Conservation (phyloP, 73 alveolate species). For the Symbiodinium pilosum region DNA sequence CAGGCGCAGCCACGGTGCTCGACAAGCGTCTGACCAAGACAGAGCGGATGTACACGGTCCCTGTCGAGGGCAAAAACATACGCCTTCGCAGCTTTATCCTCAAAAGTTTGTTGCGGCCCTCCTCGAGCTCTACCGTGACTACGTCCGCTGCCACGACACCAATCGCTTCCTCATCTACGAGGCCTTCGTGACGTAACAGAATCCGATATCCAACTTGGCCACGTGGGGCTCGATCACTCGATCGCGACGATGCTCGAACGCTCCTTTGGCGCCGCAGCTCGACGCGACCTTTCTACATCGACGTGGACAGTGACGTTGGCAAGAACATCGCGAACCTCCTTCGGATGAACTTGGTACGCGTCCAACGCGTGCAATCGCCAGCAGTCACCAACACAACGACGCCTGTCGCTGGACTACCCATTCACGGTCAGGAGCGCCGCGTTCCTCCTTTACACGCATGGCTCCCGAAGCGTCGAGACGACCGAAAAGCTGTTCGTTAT, state of each 20-base stretch:
- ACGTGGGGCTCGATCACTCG: too few relatives aligned
- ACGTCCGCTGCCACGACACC: neutral
- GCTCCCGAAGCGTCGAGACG: neutral
- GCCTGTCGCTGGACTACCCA: too few relatives aligned
- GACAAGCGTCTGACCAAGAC: neutral
- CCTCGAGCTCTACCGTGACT: neutral
- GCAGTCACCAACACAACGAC: too few relatives aligned
- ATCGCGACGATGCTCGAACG: too few relatives aligned
- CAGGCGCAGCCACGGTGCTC: neutral
- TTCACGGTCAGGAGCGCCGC: neutral
- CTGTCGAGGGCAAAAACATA: neutral
- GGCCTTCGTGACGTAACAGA: too few relatives aligned
- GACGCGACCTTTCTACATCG: too few relatives aligned
- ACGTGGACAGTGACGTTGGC: too few relatives aligned
- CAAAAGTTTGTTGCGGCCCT: neutral
- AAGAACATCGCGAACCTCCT: too few relatives aligned
- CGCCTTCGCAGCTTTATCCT: neutral
- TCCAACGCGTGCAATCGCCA: too few relatives aligned
- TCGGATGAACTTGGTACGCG: too few relatives aligned
- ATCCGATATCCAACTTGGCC: too few relatives aligned
- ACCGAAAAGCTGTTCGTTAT: neutral
- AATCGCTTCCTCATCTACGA: neutral
- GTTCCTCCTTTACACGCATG: neutral
- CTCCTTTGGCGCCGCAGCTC: too few relatives aligned
- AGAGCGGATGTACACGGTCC: neutral